Evolutionary conservation across 2,329 filamentous ascomycete genomes (phyloP).

Genomic region (Nannizzia gypsea): DNA sequence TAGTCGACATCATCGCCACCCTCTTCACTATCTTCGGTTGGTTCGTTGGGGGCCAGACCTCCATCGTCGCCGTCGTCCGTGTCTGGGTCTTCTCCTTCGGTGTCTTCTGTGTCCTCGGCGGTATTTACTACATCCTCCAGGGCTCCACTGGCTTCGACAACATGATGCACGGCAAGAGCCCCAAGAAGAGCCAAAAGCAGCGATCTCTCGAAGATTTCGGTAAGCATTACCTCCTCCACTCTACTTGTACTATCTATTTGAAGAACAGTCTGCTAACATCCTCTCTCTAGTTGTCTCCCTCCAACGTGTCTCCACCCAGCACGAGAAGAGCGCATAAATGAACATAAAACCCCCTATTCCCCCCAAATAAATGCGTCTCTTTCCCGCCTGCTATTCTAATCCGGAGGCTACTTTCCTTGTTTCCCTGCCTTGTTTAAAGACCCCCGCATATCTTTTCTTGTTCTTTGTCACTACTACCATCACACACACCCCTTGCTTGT

Average conservation of each 20-base stretch:
- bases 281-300: constrained; percentile 60
- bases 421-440: neutral
- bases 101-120: constrained; percentile 72
- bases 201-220: constrained; percentile 79
- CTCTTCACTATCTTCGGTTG: constrained; percentile 78
- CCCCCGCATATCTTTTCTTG: constrained; percentile 6
- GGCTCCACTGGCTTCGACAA: constrained; percentile 75
- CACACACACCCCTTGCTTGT: constrained; percentile 8
- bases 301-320: constrained; percentile 81
- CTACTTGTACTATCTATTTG: constrained; percentile 6
- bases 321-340: constrained; percentile 69
- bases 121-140: constrained; percentile 69
- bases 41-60: constrained; percentile 59
- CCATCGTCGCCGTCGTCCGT: constrained; percentile 73
- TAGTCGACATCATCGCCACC: constrained; percentile 74
- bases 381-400: neutral
- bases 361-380: neutral
- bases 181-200: constrained; percentile 74
- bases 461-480: constrained; percentile 4
- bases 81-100: constrained; percentile 88
- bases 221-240: constrained; percentile 37
- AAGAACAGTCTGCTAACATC: constrained; percentile 1
- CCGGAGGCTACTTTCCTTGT: neutral
- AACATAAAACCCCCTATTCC: constrained; percentile 5
- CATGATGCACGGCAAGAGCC: constrained; percentile 81